Base-by-base conservation (phyloP, 768 basidiomycete species). In the Psilocybe subaeruginosa region DNA sequence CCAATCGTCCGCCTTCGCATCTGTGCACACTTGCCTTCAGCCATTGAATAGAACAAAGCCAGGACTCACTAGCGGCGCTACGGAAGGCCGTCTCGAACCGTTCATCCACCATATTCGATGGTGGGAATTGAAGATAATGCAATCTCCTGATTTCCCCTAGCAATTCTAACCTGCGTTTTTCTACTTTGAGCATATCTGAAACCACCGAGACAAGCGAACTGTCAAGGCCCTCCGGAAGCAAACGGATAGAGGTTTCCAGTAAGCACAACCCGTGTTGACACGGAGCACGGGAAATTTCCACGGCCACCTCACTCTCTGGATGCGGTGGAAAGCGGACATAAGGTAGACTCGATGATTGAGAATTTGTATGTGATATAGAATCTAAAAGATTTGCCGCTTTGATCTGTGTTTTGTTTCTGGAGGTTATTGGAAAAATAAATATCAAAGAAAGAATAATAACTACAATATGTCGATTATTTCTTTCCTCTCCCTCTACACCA, bases 391-490 rank as follows among this genome's bases (percentile, higher is more conserved):
- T 69, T 39, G 80, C 71, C 1, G 87, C 87, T 56, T 75, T 75
- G 17, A 68, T 70, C 85, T 87, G 41, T 19, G 54, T 43, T 29
- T 46, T n/a, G 12, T 31, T 27, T 51, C 30, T 17, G 14, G 30
- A 35, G 17, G 49, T 8, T 5, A 62, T 33, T 30, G 60, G 35
- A 50, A 54, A 46, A 27, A 49, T 61, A 8, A 61, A 52, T 19
- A 30, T 50, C 51, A 53, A 54, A 55, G 6, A 14, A 55, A 50
- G 41, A 30, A 41, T 17, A 23, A 47, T 8, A 51, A 30, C 63
- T 59, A 88, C 88, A 58, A 88, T 87, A 66, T 89, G 84, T 47
- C 68, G 70, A 53, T 75, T 77, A 64, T 90, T 90, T 58, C 87
- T 75, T 62, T 83, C 78, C 41, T 82, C 76, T 12, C 89, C 87